phyloP scores from a whole-genome alignment of 2,329 filamentous ascomycete species.

The Penicillium sp. region DNA sequence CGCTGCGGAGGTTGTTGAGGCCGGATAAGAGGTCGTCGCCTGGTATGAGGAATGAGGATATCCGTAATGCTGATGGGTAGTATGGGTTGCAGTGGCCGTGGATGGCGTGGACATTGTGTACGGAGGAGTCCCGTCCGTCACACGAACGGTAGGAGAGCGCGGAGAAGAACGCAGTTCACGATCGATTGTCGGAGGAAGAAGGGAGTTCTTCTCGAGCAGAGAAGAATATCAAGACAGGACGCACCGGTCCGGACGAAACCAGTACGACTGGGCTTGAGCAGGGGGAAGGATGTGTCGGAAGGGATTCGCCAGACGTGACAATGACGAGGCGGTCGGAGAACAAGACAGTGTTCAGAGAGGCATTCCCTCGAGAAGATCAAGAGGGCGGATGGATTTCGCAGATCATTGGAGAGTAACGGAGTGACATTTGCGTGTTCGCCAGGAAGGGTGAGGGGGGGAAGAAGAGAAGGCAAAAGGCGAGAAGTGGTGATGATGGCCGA shows the following conservation, averaged over 20 bases:
- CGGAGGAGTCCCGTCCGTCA: slow-evolving; percentile 27
- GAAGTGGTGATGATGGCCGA: slow-evolving; percentile 21
- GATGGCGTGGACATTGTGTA: slow-evolving; percentile 75
- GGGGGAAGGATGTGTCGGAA: slow-evolving; percentile 6
- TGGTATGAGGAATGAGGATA: slow-evolving; percentile 61
- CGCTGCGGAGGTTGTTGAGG: slow-evolving; percentile 40
- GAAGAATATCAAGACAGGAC: background rate
- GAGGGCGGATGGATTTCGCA: slow-evolving; percentile 6
- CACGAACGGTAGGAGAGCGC: slow-evolving; percentile 25
- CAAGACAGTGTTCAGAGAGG: slow-evolving; percentile 7
- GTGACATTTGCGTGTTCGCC: slow-evolving; percentile 12
- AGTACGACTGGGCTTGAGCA: slow-evolving; percentile 4
- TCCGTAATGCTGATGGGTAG: slow-evolving; percentile 64
- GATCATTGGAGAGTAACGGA: slow-evolving; percentile 9
- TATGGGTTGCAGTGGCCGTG: slow-evolving; percentile 70
- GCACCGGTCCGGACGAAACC: background rate
- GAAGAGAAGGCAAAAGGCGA: slow-evolving; percentile 1
- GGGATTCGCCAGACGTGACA: slow-evolving; percentile 22
- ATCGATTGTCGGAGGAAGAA: slow-evolving; percentile 11
- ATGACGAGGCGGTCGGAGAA: slow-evolving; percentile 27
- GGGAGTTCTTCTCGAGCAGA: background rate
- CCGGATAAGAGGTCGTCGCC: slow-evolving; percentile 53
- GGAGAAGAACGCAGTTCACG: slow-evolving; percentile 12
- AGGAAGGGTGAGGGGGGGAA: slow-evolving; percentile 1
- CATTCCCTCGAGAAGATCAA: slow-evolving; percentile 18